These are phyloP conservation scores for Abortiporus biennis DNA, from an alignment of 1,284 basidiomycete genomes.

Conservation along the genomic window DNA sequence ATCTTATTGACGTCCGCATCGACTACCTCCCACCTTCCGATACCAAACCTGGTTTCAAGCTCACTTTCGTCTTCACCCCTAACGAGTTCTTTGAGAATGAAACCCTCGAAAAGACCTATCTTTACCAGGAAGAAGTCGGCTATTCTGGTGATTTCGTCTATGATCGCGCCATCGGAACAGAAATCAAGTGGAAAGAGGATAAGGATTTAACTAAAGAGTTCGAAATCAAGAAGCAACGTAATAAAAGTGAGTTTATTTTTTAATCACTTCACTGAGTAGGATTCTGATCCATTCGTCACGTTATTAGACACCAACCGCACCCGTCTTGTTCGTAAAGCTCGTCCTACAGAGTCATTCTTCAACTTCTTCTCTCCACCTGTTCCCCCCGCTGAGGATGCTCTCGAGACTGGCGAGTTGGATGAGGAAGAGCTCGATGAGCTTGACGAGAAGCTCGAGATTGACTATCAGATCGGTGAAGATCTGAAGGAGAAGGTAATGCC, in stretches of 20 bases:
- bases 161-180: constrained; percentile 85
- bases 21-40: constrained; percentile 61
- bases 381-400: constrained; percentile 63
- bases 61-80: constrained; percentile 75
- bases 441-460: constrained; percentile 90
- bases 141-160: constrained; percentile 95
- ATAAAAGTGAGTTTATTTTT: constrained; percentile 72
- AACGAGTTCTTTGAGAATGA: constrained; percentile 91
- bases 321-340: constrained; percentile 85
- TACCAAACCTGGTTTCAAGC: constrained; percentile 85
- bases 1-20: constrained; percentile 64
- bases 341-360: constrained; percentile 91
- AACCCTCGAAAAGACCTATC: constrained; percentile 88
- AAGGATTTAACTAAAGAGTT: constrained; percentile 97
- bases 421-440: constrained; percentile 88
- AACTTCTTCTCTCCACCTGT: constrained; percentile 93
- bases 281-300: constrained; percentile 4
- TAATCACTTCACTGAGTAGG: constrained; percentile 6
- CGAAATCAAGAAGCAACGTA: constrained; percentile 99
- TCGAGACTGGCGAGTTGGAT: constrained; percentile 73
- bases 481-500: constrained; percentile 93
- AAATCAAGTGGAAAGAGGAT: constrained; percentile 97
- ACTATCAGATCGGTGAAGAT: constrained; percentile 99
- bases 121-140: constrained; percentile 91
- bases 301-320: constrained; percentile 84